These are phyloP conservation scores for Kwoniella sp. DNA, from an alignment of 768 basidiomycete genomes.

Conservation along the genomic window DNA sequence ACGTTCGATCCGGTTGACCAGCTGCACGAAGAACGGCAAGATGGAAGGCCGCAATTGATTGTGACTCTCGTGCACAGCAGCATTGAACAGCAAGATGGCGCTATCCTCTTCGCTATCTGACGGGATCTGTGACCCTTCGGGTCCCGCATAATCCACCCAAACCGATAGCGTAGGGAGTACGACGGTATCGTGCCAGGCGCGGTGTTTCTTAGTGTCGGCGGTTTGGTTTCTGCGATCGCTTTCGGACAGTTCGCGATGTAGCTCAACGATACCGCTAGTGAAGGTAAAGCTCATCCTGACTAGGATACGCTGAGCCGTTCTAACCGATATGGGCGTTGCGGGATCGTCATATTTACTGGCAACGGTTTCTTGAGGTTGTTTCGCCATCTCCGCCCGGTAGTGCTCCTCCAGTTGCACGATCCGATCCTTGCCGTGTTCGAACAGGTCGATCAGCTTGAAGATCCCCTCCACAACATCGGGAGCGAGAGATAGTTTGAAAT, in stretches of 20 bases:
- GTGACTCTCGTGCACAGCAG: conserved; percentile 70
- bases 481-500: conserved; percentile 40
- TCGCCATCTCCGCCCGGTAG: conserved; percentile 26
- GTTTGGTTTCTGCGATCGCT: conserved; percentile 11
- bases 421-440: conserved; percentile 35
- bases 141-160: conserved; percentile 36
- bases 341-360: conserved; percentile 51
- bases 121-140: neutral
- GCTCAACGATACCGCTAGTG: conserved; percentile 74
- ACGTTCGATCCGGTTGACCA: conserved; percentile 65
- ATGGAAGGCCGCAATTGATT: conserved; percentile 78
- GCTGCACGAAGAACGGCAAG: conserved; percentile 75
- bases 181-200: conserved; percentile 63
- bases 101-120: conserved; percentile 4
- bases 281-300: conserved; percentile 69
- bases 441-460: conserved; percentile 42
- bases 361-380: conserved; percentile 16
- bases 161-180: conserved; percentile 51
- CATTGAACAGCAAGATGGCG: conserved; percentile 71
- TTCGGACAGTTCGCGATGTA: conserved; percentile 56
- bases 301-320: conserved; percentile 23
- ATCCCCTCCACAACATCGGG: conserved; percentile 37
- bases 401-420: conserved; percentile 33
- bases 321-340: conserved; percentile 4
- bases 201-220: conserved; percentile 54